Evolutionary conservation across 2,329 filamentous ascomycete species (phyloP), one percentile per base, ranked within the genome.

Genomic region (Escovopsis sp.): DNA sequence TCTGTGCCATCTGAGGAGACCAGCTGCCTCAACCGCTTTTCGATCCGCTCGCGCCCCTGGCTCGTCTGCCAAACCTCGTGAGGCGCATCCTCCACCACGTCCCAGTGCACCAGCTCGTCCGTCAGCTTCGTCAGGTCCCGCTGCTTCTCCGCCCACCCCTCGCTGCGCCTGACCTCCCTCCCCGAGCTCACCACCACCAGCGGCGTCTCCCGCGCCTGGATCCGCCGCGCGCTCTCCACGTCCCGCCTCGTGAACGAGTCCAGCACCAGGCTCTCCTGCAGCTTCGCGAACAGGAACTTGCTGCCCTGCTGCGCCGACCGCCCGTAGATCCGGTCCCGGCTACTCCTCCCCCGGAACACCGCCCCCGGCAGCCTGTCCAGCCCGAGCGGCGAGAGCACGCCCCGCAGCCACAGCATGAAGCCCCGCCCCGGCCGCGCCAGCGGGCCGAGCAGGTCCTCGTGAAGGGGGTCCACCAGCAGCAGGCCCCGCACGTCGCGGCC

Each of bases 211-310:
- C 66, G 66, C 39, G 70, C 68, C 57, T 94, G 84, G 35, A 96
- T 90, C 32, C 78, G 76, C 16, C 80, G 68, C 39, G 85, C 85
- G 39, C 77, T 81, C 31, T 69, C 63, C 14, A 93, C 76, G 49
- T 98, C 90, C 25, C 82, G 82, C 54, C 77, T 79, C 12, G 85
- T 85, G 45, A 96, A 73, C 1, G 82, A 84, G 44, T 77, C 72
- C 1, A 87, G 87, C 23, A 94, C 85, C 1, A 96, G 66, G 44
- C 79, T 88, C 61, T 98, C 90, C 58, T 98, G 90, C 37, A 98
- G 66, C 57, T 87, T 83, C 4, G 86, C 81, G 54, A 92, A 94
- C 55, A 94, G 79, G 53, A 73, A 79, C 54, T 87, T 92, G 41
- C 82, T 83, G 17, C 68, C 69, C 56, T 93, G 84, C 50, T 85